phyloP scores from a whole-genome alignment of 1,284 basidiomycete genomes.

The Cutaneotrichosporon curvatum region DNA sequence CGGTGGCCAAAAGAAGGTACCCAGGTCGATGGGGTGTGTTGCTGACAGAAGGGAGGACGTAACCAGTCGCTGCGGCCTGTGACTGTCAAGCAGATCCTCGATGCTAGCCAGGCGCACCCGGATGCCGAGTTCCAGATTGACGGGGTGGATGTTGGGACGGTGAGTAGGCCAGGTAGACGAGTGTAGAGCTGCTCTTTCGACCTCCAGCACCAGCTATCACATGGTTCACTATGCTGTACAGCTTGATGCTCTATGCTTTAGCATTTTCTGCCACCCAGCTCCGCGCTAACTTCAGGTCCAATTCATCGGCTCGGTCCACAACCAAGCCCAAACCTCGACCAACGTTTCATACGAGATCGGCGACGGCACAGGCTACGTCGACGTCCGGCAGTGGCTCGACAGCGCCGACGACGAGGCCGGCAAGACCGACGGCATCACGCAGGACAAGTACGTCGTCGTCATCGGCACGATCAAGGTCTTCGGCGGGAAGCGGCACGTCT shows the following conservation, averaged over 20 bases:
- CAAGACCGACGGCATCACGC: conserved; percentile 50
- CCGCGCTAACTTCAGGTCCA: conserved; percentile 46
- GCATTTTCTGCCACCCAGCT: too few species aligned
- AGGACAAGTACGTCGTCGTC: conserved; percentile 73
- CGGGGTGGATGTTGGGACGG: conserved; percentile 60
- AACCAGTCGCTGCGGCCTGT: conserved; percentile 72
- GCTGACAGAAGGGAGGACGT: conserved; percentile 27
- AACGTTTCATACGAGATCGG: conserved; percentile 76
- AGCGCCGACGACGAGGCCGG: conserved; percentile 54
- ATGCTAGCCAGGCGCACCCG: conserved; percentile 71
- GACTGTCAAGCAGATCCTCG: conserved; percentile 70
- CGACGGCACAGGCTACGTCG: conserved; percentile 82
- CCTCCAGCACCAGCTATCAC: too few species aligned
- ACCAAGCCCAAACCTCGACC: conserved; percentile 65
- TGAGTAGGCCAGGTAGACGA: background rate
- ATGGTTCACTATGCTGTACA: too few species aligned
- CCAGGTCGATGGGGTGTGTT: background rate
- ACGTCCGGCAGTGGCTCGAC: conserved; percentile 84
- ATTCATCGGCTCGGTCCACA: conserved; percentile 73
- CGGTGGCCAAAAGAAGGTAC: conserved; percentile 26
- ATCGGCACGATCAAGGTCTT: conserved; percentile 86
- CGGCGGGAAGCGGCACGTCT: conserved; percentile 72
- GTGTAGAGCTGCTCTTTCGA: background rate
- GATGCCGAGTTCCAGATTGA: conserved; percentile 86
- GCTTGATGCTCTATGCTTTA: too few species aligned